Percentiles rank a stretch among this genome's conserved stretches.
Conservation (phyloP, 345 rosid species). For the Anacardium occidentale region DNA sequence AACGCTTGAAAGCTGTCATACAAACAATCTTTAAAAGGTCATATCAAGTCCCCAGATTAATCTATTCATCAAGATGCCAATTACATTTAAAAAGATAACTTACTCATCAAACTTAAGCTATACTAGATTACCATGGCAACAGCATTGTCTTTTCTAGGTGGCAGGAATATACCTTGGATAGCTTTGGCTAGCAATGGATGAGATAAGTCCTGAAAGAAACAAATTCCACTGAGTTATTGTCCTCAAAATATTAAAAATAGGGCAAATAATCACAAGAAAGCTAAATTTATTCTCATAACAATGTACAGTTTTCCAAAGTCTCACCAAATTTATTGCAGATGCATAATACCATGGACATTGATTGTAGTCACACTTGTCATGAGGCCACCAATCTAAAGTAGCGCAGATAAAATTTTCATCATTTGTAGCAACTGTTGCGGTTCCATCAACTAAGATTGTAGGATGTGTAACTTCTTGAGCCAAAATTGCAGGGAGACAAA, state of each 20-base stretch:
- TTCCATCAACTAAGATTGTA: conserved; percentile 55
- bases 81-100: not conserved
- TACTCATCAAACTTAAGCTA: conserved; percentile 17
- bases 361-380: conserved; percentile 86
- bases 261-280: conserved; percentile 5
- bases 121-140: not conserved
- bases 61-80: conserved; percentile 3
- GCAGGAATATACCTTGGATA: conserved; percentile 48
- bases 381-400: conserved; percentile 99
- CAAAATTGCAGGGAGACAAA: conserved; percentile 41
- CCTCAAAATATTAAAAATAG: conserved; percentile 4
- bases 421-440: conserved; percentile 45
- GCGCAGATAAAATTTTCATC: conserved; percentile 88
- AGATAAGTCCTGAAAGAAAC: conserved; percentile 66
- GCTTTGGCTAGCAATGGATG: conserved; percentile 77
- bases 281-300: not conserved
- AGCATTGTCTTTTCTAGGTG: too few relatives aligned
- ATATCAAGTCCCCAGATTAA: conserved; percentile 1
- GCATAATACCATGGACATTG: conserved; percentile 92
- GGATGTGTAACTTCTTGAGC: conserved; percentile 46
- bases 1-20: conserved; percentile 58
- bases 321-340: conserved; percentile 77
- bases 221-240: conserved; percentile 10
- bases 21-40: conserved; percentile 17
- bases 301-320: conserved; percentile 2